Evolutionary conservation across 148 eudicot species (phyloP).

Genomic region (Drosera capensis): DNA sequence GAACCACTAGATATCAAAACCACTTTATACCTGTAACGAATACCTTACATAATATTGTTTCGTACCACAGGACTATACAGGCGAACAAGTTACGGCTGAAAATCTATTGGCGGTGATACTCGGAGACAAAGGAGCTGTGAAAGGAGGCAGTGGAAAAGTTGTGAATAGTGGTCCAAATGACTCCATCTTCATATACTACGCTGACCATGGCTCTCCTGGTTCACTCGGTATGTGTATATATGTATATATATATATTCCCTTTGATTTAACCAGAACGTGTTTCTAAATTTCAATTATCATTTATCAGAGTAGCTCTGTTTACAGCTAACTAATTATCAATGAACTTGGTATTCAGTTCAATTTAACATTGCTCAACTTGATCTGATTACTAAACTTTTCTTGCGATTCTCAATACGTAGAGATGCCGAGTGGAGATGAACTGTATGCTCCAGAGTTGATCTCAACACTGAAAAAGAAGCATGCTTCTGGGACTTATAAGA

Average conservation of each 20-base stretch:
- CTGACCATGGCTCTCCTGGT: constrained; percentile 84
- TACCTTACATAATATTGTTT: too few species aligned
- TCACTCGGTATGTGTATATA: constrained; percentile 15
- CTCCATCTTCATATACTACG: constrained; percentile 60
- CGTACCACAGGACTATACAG: constrained; percentile 54
- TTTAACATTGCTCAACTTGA: too few species aligned
- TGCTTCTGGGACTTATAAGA: too few species aligned
- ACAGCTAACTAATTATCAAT: too few species aligned
- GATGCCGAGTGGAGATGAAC: not conserved
- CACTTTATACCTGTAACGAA: too few species aligned
- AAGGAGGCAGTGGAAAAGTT: constrained; percentile 83
- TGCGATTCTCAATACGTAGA: not conserved
- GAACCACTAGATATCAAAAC: too few species aligned
- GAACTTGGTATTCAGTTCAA: too few species aligned
- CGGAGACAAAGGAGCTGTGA: constrained; percentile 47
- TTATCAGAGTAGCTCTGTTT: too few species aligned
- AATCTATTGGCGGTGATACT: constrained; percentile 63
- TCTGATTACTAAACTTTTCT: too few species aligned
- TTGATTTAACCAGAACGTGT: too few species aligned
- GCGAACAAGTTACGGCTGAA: constrained; percentile 35
- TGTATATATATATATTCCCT: too few species aligned
- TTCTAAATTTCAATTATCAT: too few species aligned
- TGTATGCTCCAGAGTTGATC: not conserved
- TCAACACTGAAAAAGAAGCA: not conserved
- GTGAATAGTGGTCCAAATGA: constrained; percentile 76